Evolutionary conservation across 1,284 basidiomycete species (phyloP), one percentile per base, ranked within the genome.

Genomic region (Dichomitus squalens): DNA sequence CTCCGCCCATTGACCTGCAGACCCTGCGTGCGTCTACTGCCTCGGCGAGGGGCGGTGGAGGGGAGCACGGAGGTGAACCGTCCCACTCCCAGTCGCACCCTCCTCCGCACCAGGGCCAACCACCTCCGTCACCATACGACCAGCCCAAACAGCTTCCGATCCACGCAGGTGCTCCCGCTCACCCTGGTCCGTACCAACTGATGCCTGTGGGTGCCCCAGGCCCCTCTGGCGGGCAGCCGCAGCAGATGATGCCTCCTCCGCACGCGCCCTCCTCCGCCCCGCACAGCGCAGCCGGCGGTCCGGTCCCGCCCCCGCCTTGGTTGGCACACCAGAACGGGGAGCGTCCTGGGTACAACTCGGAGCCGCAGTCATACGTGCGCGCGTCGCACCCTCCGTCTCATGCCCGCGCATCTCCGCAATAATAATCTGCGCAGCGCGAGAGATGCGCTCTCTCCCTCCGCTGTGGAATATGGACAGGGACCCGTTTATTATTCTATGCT

Each of bases 1-100:
- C 77, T 2, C 79, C 81, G 29, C 79, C 77, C 23, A 89, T 91
- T 58, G 87, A 90, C 66, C 79, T 91, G 69, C 88, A 90, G 63
- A 89, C 81, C 40, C 73, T 91, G 43, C 83, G 88, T 20, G 86
- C 86, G 25, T 89, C 87, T 39, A 73, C 73, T 21, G 84, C 86
- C 1, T 76, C 85, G n/a, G 84, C 86, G 2, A 80, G 69, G 16
- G 72, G 71, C 34, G 57, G 53, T 18, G 53, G 56, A 35, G 29
- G 50, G 29, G 61, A 60, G 0, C 66, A 67, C 43, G 58, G 59
- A 18, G 59, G 56, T 1, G 67, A 66, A n/a, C 52, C 53, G 16
- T 51, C 65, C 9, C 64, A 64, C 21, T 23, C 63, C 25, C 63
- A 59, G 43, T 18, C 35, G 21, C 56, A 57, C 38, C 57, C 57